Percentiles rank a stretch among this genome's conserved stretches.
Conservation (phyloP, 805 yeast genomes). For the Sugiyamaella marilandica region DNA sequence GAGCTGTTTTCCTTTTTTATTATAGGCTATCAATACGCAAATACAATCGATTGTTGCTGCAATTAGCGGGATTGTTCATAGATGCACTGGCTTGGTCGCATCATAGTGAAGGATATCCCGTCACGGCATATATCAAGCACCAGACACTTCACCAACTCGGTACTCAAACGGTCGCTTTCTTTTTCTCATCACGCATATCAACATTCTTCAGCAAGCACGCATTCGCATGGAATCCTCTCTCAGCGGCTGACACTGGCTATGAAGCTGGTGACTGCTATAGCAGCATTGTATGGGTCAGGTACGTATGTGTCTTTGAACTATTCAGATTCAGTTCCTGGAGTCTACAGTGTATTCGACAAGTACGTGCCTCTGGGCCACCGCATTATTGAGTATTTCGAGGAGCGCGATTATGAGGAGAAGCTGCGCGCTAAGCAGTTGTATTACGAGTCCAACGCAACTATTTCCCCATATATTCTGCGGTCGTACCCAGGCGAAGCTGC, state of each 20-base stretch:
- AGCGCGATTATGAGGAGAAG: conserved; percentile 12
- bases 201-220: neutral
- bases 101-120: neutral
- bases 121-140: neutral
- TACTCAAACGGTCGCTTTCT: neutral
- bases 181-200: neutral
- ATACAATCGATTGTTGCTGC: too few relatives aligned
- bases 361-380: conserved; percentile 19
- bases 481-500: conserved; percentile 4
- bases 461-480: conserved; percentile 18
- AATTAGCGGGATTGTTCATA: neutral
- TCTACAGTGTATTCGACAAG: conserved; percentile 11
- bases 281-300: conserved; percentile 4
- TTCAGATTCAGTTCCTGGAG: neutral
- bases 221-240: neutral
- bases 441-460: conserved; percentile 10
- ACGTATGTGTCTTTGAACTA: conserved; percentile 5
- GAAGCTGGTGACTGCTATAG: neutral
- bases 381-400: conserved; percentile 22
- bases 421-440: conserved; percentile 10
- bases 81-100: neutral
- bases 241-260: neutral
- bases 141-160: neutral
- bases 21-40: too few relatives aligned
- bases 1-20: too few relatives aligned